These are phyloP conservation scores for Kodamaea anthophila DNA, from an alignment of 1,139 yeast species.

Conservation along the genomic window DNA sequence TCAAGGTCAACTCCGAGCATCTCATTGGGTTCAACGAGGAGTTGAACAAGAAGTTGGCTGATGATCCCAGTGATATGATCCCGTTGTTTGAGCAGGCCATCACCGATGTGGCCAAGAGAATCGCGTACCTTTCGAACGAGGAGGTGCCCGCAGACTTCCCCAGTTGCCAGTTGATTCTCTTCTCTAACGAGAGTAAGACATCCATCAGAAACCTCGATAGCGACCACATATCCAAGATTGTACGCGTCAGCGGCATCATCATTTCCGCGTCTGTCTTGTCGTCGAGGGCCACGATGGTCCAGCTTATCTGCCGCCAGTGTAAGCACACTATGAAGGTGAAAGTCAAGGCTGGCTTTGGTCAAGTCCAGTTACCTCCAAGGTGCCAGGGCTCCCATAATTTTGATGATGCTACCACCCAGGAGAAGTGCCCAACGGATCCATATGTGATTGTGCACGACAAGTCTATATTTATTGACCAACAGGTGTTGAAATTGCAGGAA, in stretches of 20 bases:
- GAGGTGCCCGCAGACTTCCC: constrained; percentile 61
- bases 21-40: constrained; percentile 85
- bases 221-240: constrained; percentile 82
- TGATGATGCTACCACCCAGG: constrained; percentile 42
- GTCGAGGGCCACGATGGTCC: constrained; percentile 81
- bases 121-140: constrained; percentile 55
- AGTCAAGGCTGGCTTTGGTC: constrained; percentile 75
- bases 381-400: constrained; percentile 62
- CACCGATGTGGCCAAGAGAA: constrained; percentile 81
- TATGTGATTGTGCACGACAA: constrained; percentile 91
- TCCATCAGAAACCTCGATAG: constrained; percentile 79
- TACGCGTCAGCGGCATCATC: constrained; percentile 87
- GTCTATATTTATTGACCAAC: constrained; percentile 90
- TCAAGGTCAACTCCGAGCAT: constrained; percentile 79
- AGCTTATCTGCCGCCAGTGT: constrained; percentile 83
- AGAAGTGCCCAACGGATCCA: constrained; percentile 85
- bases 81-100: constrained; percentile 88
- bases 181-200: constrained; percentile 65
- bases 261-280: constrained; percentile 86
- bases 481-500: constrained; percentile 87
- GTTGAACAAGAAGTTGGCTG: constrained; percentile 73
- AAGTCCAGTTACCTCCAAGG: constrained; percentile 63
- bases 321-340: constrained; percentile 67
- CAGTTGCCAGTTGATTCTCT: constrained; percentile 73
- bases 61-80: constrained; percentile 84